Conservation (phyloP, 176 grass and related monocot species). For the Hordeum marinum region DNA sequence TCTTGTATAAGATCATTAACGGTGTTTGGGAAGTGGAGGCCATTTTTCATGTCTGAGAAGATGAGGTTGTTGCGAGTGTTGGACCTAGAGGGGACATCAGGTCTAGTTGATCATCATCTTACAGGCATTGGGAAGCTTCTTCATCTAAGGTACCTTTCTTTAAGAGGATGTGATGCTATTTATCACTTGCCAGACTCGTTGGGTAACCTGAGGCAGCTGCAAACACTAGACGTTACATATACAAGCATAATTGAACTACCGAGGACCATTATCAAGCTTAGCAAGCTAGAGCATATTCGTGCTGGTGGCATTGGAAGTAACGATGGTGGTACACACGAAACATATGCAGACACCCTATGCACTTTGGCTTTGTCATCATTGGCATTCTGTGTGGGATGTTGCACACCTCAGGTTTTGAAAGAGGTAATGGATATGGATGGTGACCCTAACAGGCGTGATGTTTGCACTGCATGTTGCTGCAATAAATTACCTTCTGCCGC, state of each 20-base stretch:
- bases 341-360: conserved; percentile 9
- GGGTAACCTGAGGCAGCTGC: conserved; percentile 5
- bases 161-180: conserved; percentile 11
- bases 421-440: conserved; percentile 12
- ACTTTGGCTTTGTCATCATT: neutral
- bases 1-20: neutral
- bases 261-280: neutral
- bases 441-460: conserved; percentile 1
- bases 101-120: conserved; percentile 6
- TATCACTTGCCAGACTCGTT: conserved; percentile 3
- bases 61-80: conserved; percentile 4
- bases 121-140: conserved; percentile 1
- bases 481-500: neutral
- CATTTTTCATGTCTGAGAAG: conserved; percentile 8
- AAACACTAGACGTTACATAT: conserved; percentile 13
- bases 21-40: conserved; percentile 14
- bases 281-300: neutral
- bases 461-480: conserved; percentile 4
- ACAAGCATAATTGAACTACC: conserved; percentile 12
- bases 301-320: conserved; percentile 12
- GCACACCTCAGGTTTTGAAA: neutral
- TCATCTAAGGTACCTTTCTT: conserved; percentile 15
- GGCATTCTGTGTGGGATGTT: neutral
- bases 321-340: neutral
- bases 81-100: conserved; percentile 7